These are phyloP conservation scores for Penicillium sp. DNA, from an alignment of 2,329 filamentous ascomycete genomes.

Conservation along the genomic window DNA sequence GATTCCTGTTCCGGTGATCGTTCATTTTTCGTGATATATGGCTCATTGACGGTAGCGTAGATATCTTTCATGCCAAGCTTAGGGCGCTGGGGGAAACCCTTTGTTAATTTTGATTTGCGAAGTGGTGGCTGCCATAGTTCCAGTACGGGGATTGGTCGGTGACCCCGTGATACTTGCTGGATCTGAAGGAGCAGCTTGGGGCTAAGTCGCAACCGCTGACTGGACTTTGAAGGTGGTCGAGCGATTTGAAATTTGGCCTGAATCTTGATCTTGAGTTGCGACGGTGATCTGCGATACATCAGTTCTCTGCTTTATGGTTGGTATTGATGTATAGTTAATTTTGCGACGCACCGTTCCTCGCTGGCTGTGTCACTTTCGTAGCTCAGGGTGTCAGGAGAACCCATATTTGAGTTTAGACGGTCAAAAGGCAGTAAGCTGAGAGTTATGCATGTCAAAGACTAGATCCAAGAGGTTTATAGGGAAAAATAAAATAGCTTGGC, in stretches of 20 bases:
- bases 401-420: conserved; percentile 6
- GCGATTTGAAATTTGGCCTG: conserved; percentile 32
- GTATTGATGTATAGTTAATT: background rate
- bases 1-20: background rate
- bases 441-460: background rate
- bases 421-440: background rate
- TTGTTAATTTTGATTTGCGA: conserved; percentile 26
- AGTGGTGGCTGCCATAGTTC: conserved; percentile 34
- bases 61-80: conserved; percentile 30
- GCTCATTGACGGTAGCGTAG: conserved; percentile 31
- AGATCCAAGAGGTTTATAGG: background rate
- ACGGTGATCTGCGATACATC: conserved; percentile 6
- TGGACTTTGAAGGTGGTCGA: conserved; percentile 32
- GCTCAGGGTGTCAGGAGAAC: conserved; percentile 6
- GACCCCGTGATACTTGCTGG: conserved; percentile 29
- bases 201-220: conserved; percentile 26
- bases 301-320: background rate
- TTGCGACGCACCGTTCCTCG: conserved; percentile 22
- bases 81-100: conserved; percentile 17
- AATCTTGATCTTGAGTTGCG: conserved; percentile 20
- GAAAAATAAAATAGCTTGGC: conserved; percentile 1
- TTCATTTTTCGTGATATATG: conserved; percentile 16
- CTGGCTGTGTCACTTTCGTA: conserved; percentile 24
- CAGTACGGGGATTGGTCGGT: conserved; percentile 30
- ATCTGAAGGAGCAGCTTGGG: conserved; percentile 35